A percentile compares a stretch with the other conserved stretches of the same genome.
These are phyloP conservation scores for Lasiodiplodia sp. DNA, from an alignment of 2,329 filamentous ascomycete genomes.

Conservation along the genomic window DNA sequence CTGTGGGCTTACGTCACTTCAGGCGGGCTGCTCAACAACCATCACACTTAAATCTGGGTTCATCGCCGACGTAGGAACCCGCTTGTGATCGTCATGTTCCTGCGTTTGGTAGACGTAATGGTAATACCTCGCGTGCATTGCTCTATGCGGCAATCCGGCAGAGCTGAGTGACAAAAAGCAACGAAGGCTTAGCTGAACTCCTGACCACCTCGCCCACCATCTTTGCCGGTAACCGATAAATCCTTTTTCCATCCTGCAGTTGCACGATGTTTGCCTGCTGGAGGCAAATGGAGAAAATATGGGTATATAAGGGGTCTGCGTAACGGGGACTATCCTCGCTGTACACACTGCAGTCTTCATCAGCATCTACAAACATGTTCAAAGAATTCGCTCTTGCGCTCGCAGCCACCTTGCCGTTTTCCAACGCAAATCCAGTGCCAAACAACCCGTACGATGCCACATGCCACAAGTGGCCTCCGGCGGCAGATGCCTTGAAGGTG, in stretches of 20 bases:
- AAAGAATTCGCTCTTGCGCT: not conserved
- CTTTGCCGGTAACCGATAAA: not conserved
- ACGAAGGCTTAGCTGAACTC: not conserved
- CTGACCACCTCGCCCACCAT: not conserved
- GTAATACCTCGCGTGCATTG: not conserved
- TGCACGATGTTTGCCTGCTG: not conserved
- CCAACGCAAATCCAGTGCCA: not conserved
- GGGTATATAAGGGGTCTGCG: not conserved
- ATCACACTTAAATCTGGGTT: not conserved
- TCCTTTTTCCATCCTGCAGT: not conserved
- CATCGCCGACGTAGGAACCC: not conserved
- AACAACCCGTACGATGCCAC: not conserved
- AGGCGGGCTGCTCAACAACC: not conserved
- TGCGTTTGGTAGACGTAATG: not conserved
- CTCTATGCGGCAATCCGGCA: not conserved
- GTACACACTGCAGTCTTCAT: not conserved
- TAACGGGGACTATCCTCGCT: not conserved
- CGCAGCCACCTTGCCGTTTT: not conserved
- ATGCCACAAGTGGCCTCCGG: not conserved
- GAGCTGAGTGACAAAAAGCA: not conserved
- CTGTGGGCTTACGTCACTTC: not conserved
- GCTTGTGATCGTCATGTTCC: not conserved
- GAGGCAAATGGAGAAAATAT: not conserved
- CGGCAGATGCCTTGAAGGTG: constrained; percentile 23
- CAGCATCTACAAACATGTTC: not conserved